These are phyloP conservation scores for Fagus sylvatica DNA, from an alignment of 306 rosid genomes.

Conservation along the genomic window DNA sequence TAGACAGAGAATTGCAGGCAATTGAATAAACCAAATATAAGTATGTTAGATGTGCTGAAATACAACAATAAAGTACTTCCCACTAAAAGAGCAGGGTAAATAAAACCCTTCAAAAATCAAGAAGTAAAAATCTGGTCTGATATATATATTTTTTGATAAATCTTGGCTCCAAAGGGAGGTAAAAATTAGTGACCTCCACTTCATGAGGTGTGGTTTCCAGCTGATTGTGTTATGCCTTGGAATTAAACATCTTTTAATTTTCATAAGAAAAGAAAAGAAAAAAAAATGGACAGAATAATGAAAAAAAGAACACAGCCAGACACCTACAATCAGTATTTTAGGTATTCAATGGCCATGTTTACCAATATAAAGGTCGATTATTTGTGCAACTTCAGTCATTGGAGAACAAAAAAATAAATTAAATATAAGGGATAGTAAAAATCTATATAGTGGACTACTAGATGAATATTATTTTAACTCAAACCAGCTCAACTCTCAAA, in stretches of 20 bases:
- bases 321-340: no score
- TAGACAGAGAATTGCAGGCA: conserved; percentile 1
- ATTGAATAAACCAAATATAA: not conserved
- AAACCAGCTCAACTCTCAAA: not conserved
- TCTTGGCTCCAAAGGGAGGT: no score
- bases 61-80: not conserved
- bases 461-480: not conserved
- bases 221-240: no score
- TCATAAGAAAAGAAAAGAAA: not conserved
- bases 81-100: not conserved
- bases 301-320: not conserved
- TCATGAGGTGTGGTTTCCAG: no score
- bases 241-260: no score
- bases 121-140: no score
- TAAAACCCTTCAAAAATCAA: not conserved
- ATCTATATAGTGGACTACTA: not conserved
- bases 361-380: not conserved
- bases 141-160: no score
- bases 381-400: not conserved
- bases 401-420: not conserved
- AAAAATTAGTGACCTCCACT: no score
- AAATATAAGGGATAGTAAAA: not conserved
- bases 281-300: not conserved
- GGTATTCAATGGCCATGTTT: not conserved
- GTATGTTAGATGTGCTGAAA: not conserved